Conservation (phyloP, 106 monocot genomes). For the Platanthera zijinensis region DNA sequence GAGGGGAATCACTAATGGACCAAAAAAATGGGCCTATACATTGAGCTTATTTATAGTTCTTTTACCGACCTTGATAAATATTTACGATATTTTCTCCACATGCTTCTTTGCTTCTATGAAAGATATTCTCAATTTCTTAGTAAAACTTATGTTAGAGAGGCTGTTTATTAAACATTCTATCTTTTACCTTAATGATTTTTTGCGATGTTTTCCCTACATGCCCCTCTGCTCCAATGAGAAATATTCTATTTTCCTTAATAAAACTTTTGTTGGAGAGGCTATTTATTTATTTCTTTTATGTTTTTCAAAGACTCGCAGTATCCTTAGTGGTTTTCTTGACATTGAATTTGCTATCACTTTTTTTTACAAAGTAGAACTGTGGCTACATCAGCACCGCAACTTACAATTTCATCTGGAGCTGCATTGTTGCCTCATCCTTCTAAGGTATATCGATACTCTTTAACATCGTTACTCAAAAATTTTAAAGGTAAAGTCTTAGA, state of each 20-base stretch:
- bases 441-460: slow-evolving; percentile 39
- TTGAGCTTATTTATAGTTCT: too few species aligned
- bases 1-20: too few species aligned
- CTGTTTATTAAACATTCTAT: neutral
- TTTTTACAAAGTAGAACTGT: slow-evolving; percentile 24
- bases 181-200: neutral
- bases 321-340: neutral
- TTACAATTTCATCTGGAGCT: slow-evolving; percentile 67
- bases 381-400: slow-evolving; percentile 13
- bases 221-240: neutral
- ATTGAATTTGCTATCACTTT: neutral
- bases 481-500: neutral
- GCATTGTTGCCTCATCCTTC: slow-evolving; percentile 88
- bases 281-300: neutral
- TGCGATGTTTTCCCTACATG: neutral
- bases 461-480: neutral
- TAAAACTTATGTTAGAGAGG: neutral
- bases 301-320: neutral
- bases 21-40: too few species aligned
- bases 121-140: neutral
- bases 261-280: neutral
- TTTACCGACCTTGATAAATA: too few species aligned
- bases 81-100: too few species aligned
- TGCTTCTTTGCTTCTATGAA: neutral
- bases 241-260: neutral